Conservation (phyloP, 2,329 filamentous ascomycete genomes). For the Penicillium sp. region DNA sequence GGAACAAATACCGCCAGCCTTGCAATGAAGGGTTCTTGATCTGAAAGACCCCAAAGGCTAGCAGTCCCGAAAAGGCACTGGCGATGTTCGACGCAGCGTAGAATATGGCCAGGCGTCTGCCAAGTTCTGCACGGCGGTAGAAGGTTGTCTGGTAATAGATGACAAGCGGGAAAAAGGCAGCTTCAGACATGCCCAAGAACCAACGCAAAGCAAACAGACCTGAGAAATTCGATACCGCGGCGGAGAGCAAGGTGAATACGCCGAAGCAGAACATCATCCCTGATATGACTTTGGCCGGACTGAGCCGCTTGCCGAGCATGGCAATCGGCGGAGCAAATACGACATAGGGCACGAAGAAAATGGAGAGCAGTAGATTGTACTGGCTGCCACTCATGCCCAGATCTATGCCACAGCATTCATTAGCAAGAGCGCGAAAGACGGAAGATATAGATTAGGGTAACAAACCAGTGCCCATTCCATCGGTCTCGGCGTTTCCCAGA, state of each 20-base stretch:
- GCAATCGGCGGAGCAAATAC: conserved; percentile 63
- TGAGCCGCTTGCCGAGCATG: conserved; percentile 66
- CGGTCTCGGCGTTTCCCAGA: conserved; percentile 56
- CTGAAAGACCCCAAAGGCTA: conserved; percentile 60
- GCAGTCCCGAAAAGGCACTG: conserved; percentile 59
- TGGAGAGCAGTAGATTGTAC: conserved; percentile 65
- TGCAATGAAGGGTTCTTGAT: conserved; percentile 48
- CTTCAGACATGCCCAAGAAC: conserved; percentile 66
- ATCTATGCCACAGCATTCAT: conserved; percentile 22
- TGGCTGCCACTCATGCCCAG: conserved; percentile 59
- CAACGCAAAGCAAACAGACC: conserved; percentile 65
- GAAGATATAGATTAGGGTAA: background rate
- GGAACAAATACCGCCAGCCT: conserved; percentile 51
- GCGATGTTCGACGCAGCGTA: conserved; percentile 74
- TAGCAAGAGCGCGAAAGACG: background rate
- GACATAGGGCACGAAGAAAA: conserved; percentile 75
- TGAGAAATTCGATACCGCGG: conserved; percentile 56
- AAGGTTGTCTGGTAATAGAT: conserved; percentile 64
- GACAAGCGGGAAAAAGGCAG: conserved; percentile 66
- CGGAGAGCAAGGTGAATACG: conserved; percentile 58
- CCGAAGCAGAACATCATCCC: conserved; percentile 68
- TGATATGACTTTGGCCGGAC: conserved; percentile 61
- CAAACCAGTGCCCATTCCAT: conserved; percentile 41
- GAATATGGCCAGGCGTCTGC: conserved; percentile 66
- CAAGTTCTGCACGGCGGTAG: conserved; percentile 68